A percentile compares a stretch with the other conserved stretches of the same genome.
These are phyloP conservation scores for Physcomitrellopsis africana DNA, from an alignment of 225 moss, liverwort and hornwort genomes.

Conservation along the genomic window DNA sequence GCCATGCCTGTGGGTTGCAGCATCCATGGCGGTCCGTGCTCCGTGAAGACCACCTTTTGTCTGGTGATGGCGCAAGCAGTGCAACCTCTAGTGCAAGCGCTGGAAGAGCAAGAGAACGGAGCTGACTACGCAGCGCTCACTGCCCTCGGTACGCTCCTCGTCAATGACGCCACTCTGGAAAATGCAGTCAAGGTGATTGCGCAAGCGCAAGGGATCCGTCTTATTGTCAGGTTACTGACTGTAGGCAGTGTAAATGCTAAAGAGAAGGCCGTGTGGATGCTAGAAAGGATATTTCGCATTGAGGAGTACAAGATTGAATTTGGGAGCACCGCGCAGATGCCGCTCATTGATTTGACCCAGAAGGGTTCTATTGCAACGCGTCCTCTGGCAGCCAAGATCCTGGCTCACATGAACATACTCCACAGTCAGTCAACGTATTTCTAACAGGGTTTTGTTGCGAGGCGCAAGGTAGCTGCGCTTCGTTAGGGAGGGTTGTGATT, in stretches of 20 bases:
- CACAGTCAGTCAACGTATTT: constrained; percentile 73
- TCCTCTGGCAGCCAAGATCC: constrained; percentile 58
- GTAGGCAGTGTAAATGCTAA: constrained; percentile 60
- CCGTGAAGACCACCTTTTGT: constrained; percentile 56
- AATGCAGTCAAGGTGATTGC: constrained; percentile 54
- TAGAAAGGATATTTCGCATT: constrained; percentile 70
- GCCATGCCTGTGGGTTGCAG: constrained; percentile 34
- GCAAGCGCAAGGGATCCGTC: constrained; percentile 53
- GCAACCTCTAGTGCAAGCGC: constrained; percentile 50
- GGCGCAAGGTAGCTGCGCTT: no score
- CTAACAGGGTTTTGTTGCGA: constrained; percentile 18
- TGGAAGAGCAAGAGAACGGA: constrained; percentile 57
- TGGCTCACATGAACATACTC: constrained; percentile 69
- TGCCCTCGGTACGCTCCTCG: constrained; percentile 57
- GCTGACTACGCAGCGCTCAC: constrained; percentile 64
- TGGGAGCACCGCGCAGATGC: constrained; percentile 65
- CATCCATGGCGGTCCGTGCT: constrained; percentile 62
- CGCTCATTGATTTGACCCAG: constrained; percentile 70
- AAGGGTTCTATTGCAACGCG: constrained; percentile 60
- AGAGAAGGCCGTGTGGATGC: constrained; percentile 62
- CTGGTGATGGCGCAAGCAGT: constrained; percentile 55
- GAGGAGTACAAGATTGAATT: constrained; percentile 48
- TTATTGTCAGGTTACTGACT: constrained; percentile 58
- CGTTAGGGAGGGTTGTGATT: background rate
- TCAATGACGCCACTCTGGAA: constrained; percentile 43